Evolutionary conservation across 805 yeast genomes (phyloP).

Genomic region (Cyberlindnera nakhonratchasimensis): DNA sequence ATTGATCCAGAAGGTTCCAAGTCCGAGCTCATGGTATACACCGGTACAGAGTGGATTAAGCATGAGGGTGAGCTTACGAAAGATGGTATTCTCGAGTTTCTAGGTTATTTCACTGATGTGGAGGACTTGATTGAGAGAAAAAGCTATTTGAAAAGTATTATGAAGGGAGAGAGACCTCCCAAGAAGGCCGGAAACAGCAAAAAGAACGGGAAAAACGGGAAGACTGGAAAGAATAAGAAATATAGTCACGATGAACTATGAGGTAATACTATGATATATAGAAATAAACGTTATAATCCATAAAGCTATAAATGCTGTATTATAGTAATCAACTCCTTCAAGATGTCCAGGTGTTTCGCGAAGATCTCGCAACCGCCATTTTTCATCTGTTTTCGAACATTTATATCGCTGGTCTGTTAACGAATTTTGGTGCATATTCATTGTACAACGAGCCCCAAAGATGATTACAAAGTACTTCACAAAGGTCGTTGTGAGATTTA

Average conservation of each 20-base stretch:
- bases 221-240: not conserved
- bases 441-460: no score
- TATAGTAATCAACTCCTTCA: no score
- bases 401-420: no score
- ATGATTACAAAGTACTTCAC: slow-evolving; percentile 93
- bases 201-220: slow-evolving; percentile 1
- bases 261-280: not conserved
- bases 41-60: slow-evolving; percentile 12
- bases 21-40: slow-evolving; percentile 16
- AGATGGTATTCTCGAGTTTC: slow-evolving; percentile 30
- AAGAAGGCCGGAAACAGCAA: slow-evolving; percentile 10
- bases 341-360: no score
- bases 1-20: slow-evolving; percentile 15
- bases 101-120: slow-evolving; percentile 30
- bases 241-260: not conserved
- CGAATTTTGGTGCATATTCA: no score
- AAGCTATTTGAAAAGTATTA: slow-evolving; percentile 21
- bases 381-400: no score
- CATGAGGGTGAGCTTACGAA: slow-evolving; percentile 34
- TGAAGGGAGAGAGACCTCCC: slow-evolving; percentile 24
- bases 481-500: slow-evolving; percentile 69
- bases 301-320: no score
- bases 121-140: slow-evolving; percentile 10
- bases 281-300: no score
- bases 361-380: no score